Conservation (phyloP, 2,329 filamentous ascomycete species). For the Botrytis sinoallii region DNA sequence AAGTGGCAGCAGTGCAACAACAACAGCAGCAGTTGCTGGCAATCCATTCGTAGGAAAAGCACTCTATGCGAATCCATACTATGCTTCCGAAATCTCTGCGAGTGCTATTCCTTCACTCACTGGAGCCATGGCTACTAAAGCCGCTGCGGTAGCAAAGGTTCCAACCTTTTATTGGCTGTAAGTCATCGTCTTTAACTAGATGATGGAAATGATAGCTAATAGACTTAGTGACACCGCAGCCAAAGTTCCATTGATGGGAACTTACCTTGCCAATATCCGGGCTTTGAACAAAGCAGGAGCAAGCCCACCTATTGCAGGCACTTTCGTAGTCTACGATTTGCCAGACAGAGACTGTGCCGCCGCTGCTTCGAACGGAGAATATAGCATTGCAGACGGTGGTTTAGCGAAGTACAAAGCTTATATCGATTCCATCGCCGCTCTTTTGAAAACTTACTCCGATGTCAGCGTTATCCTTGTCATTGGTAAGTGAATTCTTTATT, state of each 20-base stretch:
- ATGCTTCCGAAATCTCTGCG: slow-evolving; percentile 50
- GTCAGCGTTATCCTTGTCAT: slow-evolving; percentile 48
- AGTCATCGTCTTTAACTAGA: slow-evolving; percentile 27
- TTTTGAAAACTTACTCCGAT: slow-evolving; percentile 53
- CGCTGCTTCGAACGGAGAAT: slow-evolving; percentile 61
- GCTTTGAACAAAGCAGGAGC: slow-evolving; percentile 48
- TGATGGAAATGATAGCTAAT: slow-evolving; percentile 1
- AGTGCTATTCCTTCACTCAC: slow-evolving; percentile 61
- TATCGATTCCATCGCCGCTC: slow-evolving; percentile 52
- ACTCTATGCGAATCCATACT: slow-evolving; percentile 52
- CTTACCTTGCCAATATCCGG: slow-evolving; percentile 47
- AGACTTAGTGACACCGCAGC: slow-evolving; percentile 42
- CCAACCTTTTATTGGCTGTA: slow-evolving; percentile 53
- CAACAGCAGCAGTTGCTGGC: slow-evolving; percentile 43
- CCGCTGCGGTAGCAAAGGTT: slow-evolving; percentile 48
- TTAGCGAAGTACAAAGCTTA: slow-evolving; percentile 51
- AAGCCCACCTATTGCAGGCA: slow-evolving; percentile 45
- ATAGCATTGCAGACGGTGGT: slow-evolving; percentile 50
- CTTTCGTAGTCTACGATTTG: slow-evolving; percentile 61
- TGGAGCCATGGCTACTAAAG: slow-evolving; percentile 50
- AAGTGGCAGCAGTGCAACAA: slow-evolving; percentile 24
- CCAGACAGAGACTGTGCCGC: slow-evolving; percentile 63
- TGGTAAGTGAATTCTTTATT: slow-evolving; percentile 38
- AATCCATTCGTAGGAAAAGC: slow-evolving; percentile 50
- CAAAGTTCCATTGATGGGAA: slow-evolving; percentile 49